Base-by-base conservation (phyloP, 345 rosid genomes). In the Brassica rapa region DNA sequence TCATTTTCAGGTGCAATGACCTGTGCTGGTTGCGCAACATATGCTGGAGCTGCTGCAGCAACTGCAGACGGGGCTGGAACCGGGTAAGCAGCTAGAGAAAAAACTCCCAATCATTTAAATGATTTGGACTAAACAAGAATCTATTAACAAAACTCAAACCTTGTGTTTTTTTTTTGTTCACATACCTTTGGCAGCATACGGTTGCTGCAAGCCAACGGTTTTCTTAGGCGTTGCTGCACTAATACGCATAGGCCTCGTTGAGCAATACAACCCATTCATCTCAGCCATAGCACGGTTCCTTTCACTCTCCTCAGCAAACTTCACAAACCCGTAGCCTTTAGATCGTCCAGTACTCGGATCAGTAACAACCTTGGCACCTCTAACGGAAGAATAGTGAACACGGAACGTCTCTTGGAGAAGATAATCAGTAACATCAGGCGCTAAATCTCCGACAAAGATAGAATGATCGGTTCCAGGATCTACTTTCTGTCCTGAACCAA, bases 281-380 rank as follows among this genome's bases (percentile, higher is more conserved):
- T 95, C 99, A 23, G 83, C 71, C 99, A 95, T 91, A 14, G 99
- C 93, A 63, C 94, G 87, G 53, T 93, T 93, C 82, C 98, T 89
- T 82, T 95, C 99, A 60, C 70, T 86, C 84, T 95, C 99, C 71
- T 95, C 98, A 0, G 87, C 85, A 82, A 95, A 95, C 61, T 95
- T 95, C 6, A 95, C 98, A 73, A 95, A 95, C 4, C 99, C 99
- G 68, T 95, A 95, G 73, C 99, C 99, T 84, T 93, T 93, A 0
- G 99, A 91, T 14, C 98, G 93, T n/a, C 99, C 99, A 7, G 99
- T 95, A 66, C 79, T 88, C 1, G 98, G 93, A 83, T 95, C 99
- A 75, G 93, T 95, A 41, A 93, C 99, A 80, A 95, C 99, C 91
- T 95, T 95, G 68, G 99, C 99, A 72, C 98, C 99, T 86, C 93